Evolutionary conservation across 257 asterid genomes (phyloP), one percentile per base, ranked within the genome.

Genomic region (Penstemon eatonii): DNA sequence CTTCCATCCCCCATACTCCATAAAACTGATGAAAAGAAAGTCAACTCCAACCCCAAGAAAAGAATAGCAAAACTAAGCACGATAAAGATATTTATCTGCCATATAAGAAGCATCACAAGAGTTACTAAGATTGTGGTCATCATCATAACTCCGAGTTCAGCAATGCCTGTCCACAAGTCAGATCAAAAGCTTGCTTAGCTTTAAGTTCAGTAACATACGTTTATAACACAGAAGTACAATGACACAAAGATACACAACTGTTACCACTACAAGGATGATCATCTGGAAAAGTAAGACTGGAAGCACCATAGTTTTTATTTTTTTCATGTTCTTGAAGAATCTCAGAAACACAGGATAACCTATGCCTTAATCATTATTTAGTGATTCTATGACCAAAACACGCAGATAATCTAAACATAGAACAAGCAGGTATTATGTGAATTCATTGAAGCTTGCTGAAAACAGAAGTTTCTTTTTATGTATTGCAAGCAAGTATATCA

Each of bases 141-240:
- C 96, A 91, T 87, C 99, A 91, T 94, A 72, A 94, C 99, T 52
- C 97, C 96, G 43, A 91, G 80, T 78, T 89, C 99, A n/a, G 98
- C 98, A 77, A 89, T 85, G 70, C 85, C 98, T 91, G 94, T 70
- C 75, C 71, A 77, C 75, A 56, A 50, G 63, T 45, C 56, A 76
- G 58, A 70, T 84, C 62, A 87, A 66, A 45, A 64, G 41, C 65
- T n/a, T 51, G 41, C 39, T 44, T 38, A 37, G 38, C n/a, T 13
- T 43, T 19, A 0, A 19, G 12, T 59, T 58, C n/a, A 59, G 56
- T 6, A 33, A 37, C 15, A 5, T 13, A 59, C 8, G 58, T 19
- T 9, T 7, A 41, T 36, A 38, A 41, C 12, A 19, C 45, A 63
- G 5, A 56, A 25, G 25, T 10, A 71, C 5, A 25, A 25, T 25